Percentiles rank a stretch among this genome's conserved stretches.
These are phyloP conservation scores for Pseudocercospora crystallina DNA, from an alignment of 2,329 filamentous ascomycete species.

Conservation along the genomic window DNA sequence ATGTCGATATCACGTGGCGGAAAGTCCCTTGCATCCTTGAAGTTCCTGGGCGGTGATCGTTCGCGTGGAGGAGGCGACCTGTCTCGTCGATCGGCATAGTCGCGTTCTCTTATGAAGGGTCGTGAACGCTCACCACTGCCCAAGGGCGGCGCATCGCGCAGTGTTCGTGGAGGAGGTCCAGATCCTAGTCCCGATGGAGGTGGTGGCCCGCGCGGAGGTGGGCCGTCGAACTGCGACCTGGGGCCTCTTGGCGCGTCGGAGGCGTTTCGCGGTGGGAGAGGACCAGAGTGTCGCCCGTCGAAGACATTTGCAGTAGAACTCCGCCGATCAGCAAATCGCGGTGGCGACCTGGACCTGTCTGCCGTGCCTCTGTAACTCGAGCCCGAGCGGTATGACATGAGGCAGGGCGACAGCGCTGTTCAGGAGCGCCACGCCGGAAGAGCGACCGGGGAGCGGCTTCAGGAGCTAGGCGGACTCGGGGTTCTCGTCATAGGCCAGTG, in stretches of 20 bases:
- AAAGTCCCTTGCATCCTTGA: constrained; percentile 62
- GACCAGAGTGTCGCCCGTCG: constrained; percentile 28
- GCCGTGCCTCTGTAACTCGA: constrained; percentile 25
- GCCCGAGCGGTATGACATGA: constrained; percentile 24
- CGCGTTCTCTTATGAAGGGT: constrained; percentile 49
- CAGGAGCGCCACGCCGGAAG: constrained; percentile 8
- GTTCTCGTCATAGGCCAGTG: too few relatives aligned
- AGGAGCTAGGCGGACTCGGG: too few relatives aligned
- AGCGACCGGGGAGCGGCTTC: neutral
- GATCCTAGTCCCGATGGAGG: constrained; percentile 57
- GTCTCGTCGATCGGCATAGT: constrained; percentile 53
- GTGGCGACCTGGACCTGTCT: constrained; percentile 71
- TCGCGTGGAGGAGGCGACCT: constrained; percentile 62
- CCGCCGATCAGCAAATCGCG: constrained; percentile 68
- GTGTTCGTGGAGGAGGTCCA: constrained; percentile 41
- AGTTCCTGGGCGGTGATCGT: constrained; percentile 61
- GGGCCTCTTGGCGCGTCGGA: constrained; percentile 76
- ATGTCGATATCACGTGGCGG: constrained; percentile 64
- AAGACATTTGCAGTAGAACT: constrained; percentile 55
- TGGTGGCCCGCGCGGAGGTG: constrained; percentile 37
- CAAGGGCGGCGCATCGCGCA: constrained; percentile 59
- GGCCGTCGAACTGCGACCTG: constrained; percentile 70
- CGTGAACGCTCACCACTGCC: constrained; percentile 61
- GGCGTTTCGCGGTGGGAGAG: constrained; percentile 25
- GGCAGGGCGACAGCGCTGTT: constrained; percentile 3